phyloP scores from a whole-genome alignment of 805 yeast genomes.

The Ogataea siamensis region DNA sequence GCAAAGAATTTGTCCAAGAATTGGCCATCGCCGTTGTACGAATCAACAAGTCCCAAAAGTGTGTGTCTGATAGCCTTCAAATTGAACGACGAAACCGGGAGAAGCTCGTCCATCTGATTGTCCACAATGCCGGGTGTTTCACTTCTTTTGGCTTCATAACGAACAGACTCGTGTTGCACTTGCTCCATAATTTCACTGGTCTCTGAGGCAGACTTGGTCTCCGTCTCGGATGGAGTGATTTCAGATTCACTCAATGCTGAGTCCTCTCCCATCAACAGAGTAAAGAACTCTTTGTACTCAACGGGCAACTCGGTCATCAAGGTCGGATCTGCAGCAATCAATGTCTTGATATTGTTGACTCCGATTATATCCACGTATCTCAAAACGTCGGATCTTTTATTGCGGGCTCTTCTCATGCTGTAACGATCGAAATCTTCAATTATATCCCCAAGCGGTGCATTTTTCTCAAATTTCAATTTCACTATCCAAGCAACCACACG shows the following conservation, averaged over 20 bases:
- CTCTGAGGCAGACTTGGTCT: background rate
- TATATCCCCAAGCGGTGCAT: conserved; percentile 14
- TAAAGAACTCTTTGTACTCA: conserved; percentile 27
- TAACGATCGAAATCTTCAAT: conserved; percentile 20
- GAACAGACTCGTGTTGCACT: background rate
- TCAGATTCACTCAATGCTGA: no score
- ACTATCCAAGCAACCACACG: conserved; percentile 33
- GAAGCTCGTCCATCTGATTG: conserved; percentile 52
- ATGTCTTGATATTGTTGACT: conserved; percentile 39
- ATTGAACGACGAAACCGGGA: conserved; percentile 73
- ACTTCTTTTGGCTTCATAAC: background rate
- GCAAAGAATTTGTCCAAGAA: conserved; percentile 23
- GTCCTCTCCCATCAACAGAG: conserved; percentile 5
- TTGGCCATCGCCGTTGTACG: conserved; percentile 25
- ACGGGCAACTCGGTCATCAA: conserved; percentile 26
- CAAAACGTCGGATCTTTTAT: conserved; percentile 36
- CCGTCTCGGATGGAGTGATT: background rate
- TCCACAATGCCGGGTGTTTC: conserved; percentile 41
- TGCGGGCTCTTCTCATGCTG: conserved; percentile 19
- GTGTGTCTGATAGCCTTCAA: conserved; percentile 77
- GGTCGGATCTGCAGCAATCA: conserved; percentile 33
- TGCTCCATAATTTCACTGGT: background rate
- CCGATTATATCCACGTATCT: conserved; percentile 47
- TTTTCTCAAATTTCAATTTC: conserved; percentile 27
- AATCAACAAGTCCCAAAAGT: conserved; percentile 47